phyloP scores from a whole-genome alignment of 345 rosid genomes.

The Euphorbia pulcherrima region DNA sequence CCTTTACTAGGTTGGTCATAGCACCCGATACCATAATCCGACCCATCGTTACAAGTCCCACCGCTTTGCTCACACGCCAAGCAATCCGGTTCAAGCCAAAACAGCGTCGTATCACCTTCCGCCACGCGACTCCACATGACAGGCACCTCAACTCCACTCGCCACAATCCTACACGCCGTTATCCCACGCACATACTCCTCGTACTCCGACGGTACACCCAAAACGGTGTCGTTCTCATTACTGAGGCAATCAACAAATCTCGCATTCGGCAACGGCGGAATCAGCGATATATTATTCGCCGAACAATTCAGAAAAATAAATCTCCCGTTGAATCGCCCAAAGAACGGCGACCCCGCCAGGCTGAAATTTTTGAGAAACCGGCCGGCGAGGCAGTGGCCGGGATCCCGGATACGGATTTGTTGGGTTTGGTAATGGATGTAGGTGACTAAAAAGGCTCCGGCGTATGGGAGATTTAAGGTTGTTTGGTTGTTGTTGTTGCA shows the following conservation, averaged over 20 bases:
- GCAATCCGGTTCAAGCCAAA: conserved; percentile 45
- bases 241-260: conserved; percentile 38
- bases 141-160: conserved; percentile 20
- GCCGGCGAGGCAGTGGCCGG: conserved; percentile 31
- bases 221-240: conserved; percentile 23
- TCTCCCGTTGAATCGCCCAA: fast-evolving
- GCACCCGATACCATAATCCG: conserved; percentile 27
- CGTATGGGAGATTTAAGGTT: conserved; percentile 26
- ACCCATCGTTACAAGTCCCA: conserved; percentile 28
- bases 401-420: conserved; percentile 33
- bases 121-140: conserved; percentile 8
- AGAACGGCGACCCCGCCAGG: conserved; percentile 34
- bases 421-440: conserved; percentile 38
- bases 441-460: conserved; percentile 39
- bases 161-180: conserved; percentile 17
- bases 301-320: conserved; percentile 44
- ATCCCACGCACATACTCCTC: not conserved
- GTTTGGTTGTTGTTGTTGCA: conserved; percentile 25
- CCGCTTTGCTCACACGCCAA: conserved; percentile 27
- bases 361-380: conserved; percentile 26
- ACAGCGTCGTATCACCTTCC: conserved; percentile 15
- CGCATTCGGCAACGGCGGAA: not conserved
- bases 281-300: not conserved
- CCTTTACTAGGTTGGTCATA: conserved; percentile 7
- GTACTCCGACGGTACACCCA: conserved; percentile 2